Evolutionary conservation across 2,329 filamentous ascomycete species (phyloP).

Genomic region (Cordyceps javanica): DNA sequence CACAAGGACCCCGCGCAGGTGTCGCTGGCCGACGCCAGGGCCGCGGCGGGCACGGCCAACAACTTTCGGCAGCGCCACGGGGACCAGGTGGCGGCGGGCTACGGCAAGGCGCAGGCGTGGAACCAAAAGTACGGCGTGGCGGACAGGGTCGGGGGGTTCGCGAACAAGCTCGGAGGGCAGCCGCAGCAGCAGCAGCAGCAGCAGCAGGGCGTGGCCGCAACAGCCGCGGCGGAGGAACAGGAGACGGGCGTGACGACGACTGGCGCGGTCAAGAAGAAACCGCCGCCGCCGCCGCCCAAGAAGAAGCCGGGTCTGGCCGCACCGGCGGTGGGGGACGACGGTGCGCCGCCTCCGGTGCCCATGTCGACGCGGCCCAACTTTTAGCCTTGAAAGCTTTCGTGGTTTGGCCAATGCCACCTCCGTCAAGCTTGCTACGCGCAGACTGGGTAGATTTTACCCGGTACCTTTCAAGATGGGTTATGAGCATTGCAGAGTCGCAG

Average conservation of each 20-base stretch:
- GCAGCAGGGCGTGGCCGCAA: neutral
- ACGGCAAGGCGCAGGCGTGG: constrained; percentile 48
- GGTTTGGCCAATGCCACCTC: too few relatives aligned
- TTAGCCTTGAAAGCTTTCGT: constrained; percentile 18
- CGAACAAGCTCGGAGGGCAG: constrained; percentile 11
- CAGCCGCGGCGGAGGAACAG: neutral
- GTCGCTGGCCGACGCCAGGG: constrained; percentile 50
- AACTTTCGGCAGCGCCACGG: constrained; percentile 67
- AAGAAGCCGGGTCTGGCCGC: constrained; percentile 39
- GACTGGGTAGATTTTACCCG: too few relatives aligned
- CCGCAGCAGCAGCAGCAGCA: constrained; percentile 14
- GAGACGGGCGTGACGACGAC: neutral
- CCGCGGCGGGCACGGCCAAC: constrained; percentile 55
- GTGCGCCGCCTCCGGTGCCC: constrained; percentile 46
- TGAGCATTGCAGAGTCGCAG: too few relatives aligned
- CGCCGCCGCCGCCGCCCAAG: constrained; percentile 48
- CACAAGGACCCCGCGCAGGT: constrained; percentile 57
- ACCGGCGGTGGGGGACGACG: constrained; percentile 22
- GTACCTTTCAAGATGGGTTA: too few relatives aligned
- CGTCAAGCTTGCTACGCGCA: too few relatives aligned
- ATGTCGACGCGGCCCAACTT: constrained; percentile 44
- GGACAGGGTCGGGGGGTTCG: constrained; percentile 29
- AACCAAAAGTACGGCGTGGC: constrained; percentile 56
- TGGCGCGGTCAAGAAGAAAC: constrained; percentile 31
- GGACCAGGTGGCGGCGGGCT: constrained; percentile 58